These are phyloP conservation scores for Linanthus parryae DNA, from an alignment of 148 eudicot species.

Conservation along the genomic window DNA sequence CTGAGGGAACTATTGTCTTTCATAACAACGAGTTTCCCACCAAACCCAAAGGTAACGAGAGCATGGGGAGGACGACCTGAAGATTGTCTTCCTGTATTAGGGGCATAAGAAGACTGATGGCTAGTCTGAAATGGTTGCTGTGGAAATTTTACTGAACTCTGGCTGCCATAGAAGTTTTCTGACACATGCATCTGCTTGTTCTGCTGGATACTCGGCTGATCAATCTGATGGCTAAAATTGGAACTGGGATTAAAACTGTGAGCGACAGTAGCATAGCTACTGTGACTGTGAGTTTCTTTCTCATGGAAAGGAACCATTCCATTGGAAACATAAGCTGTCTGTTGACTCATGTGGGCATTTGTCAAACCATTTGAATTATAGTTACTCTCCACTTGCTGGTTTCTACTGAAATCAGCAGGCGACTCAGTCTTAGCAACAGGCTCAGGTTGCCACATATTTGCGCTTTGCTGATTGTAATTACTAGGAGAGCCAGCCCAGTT, in stretches of 20 bases:
- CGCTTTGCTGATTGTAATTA: constrained; percentile 36
- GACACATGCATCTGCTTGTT: constrained; percentile 33
- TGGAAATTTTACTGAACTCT: constrained; percentile 24
- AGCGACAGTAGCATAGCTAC: constrained; percentile 16
- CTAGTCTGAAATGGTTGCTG: constrained; percentile 40
- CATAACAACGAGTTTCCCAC: constrained; percentile 81
- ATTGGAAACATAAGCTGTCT: constrained; percentile 14
- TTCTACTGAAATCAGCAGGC: constrained; percentile 18
- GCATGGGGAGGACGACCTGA: constrained; percentile 82
- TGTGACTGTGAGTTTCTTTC: constrained; percentile 25
- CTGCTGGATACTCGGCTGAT: constrained; percentile 29
- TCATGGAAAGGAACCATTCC: constrained; percentile 28
- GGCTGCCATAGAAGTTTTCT: constrained; percentile 26
- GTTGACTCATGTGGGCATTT: constrained; percentile 22
- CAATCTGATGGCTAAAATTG: constrained; percentile 30
- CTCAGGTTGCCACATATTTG: constrained; percentile 35
- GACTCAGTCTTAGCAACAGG: constrained; percentile 18
- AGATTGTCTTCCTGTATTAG: constrained; percentile 54
- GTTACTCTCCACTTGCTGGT: constrained; percentile 22
- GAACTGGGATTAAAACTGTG: constrained; percentile 34
- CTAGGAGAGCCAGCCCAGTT: constrained; percentile 26
- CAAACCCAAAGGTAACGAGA: constrained; percentile 81
- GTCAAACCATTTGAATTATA: constrained; percentile 14
- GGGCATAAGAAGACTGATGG: constrained; percentile 25
- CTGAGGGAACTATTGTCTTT: constrained; percentile 37